Evolutionary conservation across 306 rosid species (phyloP).

Genomic region (Inga leiocalycina): DNA sequence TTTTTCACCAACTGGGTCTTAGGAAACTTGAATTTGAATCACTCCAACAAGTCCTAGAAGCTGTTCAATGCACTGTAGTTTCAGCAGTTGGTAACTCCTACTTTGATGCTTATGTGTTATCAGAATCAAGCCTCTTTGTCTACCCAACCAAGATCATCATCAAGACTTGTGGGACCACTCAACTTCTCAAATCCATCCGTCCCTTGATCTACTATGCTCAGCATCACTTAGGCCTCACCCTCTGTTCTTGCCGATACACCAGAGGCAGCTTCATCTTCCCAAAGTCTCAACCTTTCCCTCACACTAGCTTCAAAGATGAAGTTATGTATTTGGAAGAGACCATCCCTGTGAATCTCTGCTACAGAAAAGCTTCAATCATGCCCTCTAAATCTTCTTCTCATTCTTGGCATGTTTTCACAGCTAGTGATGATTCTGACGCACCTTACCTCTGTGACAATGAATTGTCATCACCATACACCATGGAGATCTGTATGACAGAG

Average conservation of each 20-base stretch:
- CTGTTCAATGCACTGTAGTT: conserved; percentile 90
- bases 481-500: conserved; percentile 96
- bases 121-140: conserved; percentile 96
- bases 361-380: conserved; percentile 84
- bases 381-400: conserved; percentile 74
- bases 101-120: conserved; percentile 87
- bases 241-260: conserved; percentile 77
- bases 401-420: conserved; percentile 93
- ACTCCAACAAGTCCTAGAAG: conserved; percentile 63
- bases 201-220: conserved; percentile 76
- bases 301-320: conserved; percentile 85
- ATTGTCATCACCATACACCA: conserved; percentile 43
- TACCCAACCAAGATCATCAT: conserved; percentile 93
- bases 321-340: conserved; percentile 62
- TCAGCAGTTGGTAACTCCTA: conserved; percentile 84
- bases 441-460: conserved; percentile 31
- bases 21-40: conserved; percentile 66
- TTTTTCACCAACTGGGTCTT: conserved; percentile 52
- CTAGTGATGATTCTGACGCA: conserved; percentile 36
- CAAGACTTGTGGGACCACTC: conserved; percentile 99
- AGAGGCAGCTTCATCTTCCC: conserved; percentile 94
- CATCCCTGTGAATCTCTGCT: conserved; percentile 65
- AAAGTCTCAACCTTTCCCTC: conserved; percentile 79
- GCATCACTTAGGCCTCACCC: conserved; percentile 55
- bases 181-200: conserved; percentile 81